Percentiles rank a stretch among this genome's conserved stretches.
Conservation (phyloP, 2,329 filamentous ascomycete genomes). For the Waltergamsia citrina region DNA sequence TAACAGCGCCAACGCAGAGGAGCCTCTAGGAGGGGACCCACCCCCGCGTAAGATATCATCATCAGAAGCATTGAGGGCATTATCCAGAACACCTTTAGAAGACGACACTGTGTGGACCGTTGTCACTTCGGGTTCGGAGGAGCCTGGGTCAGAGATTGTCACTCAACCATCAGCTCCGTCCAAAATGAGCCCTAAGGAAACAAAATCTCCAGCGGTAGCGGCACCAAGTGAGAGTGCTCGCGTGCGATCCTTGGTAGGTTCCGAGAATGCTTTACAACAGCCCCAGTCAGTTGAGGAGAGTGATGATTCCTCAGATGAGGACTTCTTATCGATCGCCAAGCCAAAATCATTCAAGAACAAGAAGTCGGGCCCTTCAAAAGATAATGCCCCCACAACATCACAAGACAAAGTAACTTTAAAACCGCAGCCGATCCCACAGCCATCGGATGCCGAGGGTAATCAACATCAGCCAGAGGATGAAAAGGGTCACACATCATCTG, state of each 20-base stretch:
- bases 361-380: slow-evolving; percentile 8
- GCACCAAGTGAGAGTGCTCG: slow-evolving; percentile 5
- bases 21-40: slow-evolving; percentile 16
- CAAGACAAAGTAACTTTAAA: neutral
- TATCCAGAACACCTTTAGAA: slow-evolving; percentile 41
- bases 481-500: slow-evolving; percentile 5
- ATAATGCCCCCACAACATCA: neutral
- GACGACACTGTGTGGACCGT: slow-evolving; percentile 42
- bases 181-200: neutral
- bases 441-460: neutral
- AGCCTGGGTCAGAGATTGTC: slow-evolving; percentile 5
- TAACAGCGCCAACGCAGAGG: slow-evolving; percentile 26
- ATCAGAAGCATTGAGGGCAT: slow-evolving; percentile 40
- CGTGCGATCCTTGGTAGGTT: no score
- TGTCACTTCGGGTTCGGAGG: slow-evolving; percentile 26
- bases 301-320: slow-evolving; percentile 28
- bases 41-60: slow-evolving; percentile 46
- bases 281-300: slow-evolving; percentile 4
- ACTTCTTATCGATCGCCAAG: slow-evolving; percentile 29
- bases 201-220: neutral
- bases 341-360: slow-evolving; percentile 19
- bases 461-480: slow-evolving; percentile 4
- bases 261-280: neutral
- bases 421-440: slow-evolving; percentile 8
- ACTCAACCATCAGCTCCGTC: slow-evolving; percentile 1